Conservation (phyloP, 2,329 filamentous ascomycete genomes). For the Exophiala sp. region DNA sequence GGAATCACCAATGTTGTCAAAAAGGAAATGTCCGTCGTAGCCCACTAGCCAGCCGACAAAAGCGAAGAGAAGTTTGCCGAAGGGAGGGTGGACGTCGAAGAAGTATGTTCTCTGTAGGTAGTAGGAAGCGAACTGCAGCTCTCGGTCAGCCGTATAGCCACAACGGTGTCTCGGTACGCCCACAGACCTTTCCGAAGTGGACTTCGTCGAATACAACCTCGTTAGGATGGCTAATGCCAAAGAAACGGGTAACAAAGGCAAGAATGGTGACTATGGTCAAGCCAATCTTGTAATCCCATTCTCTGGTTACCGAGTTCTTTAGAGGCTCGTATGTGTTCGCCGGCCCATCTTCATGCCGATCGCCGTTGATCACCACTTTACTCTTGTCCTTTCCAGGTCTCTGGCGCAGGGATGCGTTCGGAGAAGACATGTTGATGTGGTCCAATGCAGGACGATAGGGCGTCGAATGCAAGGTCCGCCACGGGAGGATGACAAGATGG, state of each 20-base stretch:
- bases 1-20: slow-evolving; percentile 98
- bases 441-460: not conserved
- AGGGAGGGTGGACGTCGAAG: slow-evolving; percentile 98
- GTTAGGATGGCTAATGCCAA: slow-evolving; percentile 89
- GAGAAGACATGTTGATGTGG: slow-evolving; percentile 21
- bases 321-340: slow-evolving; percentile 10
- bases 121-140: slow-evolving; percentile 53
- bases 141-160: not conserved
- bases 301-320: slow-evolving; percentile 47
- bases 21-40: slow-evolving; percentile 94
- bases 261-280: slow-evolving; percentile 73
- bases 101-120: slow-evolving; percentile 98
- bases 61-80: slow-evolving; percentile 96
- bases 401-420: slow-evolving; percentile 26
- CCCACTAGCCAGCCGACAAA: slow-evolving; percentile 96
- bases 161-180: not conserved
- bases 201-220: slow-evolving; percentile 99
- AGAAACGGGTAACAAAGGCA: slow-evolving; percentile 90
- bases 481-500: not conserved
- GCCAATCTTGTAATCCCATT: slow-evolving; percentile 80
- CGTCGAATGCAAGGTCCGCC: not conserved
- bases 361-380: slow-evolving; percentile 24
- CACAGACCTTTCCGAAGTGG: slow-evolving; percentile 92
- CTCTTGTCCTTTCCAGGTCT: slow-evolving; percentile 26
- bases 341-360: slow-evolving; percentile 18